phyloP scores from a whole-genome alignment of 2,329 filamentous ascomycete species.

The Colletotrichum sp. region DNA sequence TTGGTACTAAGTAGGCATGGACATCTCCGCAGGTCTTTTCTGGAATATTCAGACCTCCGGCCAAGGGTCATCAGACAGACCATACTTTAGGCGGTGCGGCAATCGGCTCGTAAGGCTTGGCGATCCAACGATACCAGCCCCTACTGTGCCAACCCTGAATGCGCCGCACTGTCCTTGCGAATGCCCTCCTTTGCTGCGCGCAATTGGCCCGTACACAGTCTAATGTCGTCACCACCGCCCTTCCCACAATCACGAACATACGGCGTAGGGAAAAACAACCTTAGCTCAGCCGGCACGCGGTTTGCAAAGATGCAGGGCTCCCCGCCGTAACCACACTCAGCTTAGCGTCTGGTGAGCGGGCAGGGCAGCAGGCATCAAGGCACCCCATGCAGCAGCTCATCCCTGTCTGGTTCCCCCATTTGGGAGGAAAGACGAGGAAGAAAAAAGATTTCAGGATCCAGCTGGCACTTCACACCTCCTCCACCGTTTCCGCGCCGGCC shows the following conservation, averaged over 20 bases:
- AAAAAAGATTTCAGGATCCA: background rate
- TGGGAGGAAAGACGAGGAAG: background rate
- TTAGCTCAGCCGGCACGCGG: background rate
- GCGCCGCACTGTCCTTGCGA: background rate
- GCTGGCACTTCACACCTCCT: background rate
- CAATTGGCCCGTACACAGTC: background rate
- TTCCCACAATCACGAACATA: background rate
- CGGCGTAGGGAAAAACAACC: background rate
- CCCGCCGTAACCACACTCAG: background rate
- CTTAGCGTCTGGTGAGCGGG: background rate
- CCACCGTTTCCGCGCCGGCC: background rate
- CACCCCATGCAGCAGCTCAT: background rate
- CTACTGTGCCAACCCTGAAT: background rate
- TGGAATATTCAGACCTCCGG: background rate
- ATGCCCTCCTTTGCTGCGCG: background rate
- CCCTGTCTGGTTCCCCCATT: background rate
- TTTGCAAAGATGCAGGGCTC: background rate
- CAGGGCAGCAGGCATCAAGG: background rate
- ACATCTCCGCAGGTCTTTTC: background rate
- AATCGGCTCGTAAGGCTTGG: background rate
- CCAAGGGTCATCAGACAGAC: background rate
- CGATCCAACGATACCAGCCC: background rate
- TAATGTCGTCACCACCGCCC: background rate
- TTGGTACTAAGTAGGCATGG: background rate
- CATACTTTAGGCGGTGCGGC: background rate